These are phyloP conservation scores for Fallopia convolvulus DNA, from an alignment of 148 eudicot species.

Conservation along the genomic window DNA sequence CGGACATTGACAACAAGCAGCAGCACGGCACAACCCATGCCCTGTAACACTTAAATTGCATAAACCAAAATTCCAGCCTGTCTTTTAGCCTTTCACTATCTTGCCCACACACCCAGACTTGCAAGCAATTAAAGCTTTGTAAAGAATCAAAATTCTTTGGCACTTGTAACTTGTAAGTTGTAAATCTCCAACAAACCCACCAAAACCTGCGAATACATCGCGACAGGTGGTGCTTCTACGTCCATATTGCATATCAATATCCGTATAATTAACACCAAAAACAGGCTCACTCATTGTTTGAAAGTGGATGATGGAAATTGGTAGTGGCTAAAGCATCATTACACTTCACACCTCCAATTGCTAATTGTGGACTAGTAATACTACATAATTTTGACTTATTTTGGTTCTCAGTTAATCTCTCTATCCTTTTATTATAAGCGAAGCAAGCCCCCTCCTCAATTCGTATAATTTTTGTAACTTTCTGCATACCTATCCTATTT, in stretches of 20 bases:
- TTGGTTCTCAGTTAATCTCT: neutral
- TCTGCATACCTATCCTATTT: neutral
- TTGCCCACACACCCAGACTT: constrained; percentile 9
- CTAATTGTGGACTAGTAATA: neutral
- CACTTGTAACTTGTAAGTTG: constrained; percentile 8
- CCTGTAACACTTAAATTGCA: constrained; percentile 11
- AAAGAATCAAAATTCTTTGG: neutral
- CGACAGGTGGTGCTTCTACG: constrained; percentile 7
- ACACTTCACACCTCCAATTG: neutral
- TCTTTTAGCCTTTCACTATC: constrained; percentile 10
- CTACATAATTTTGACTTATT: neutral
- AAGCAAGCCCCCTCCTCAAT: neutral
- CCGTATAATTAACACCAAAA: neutral
- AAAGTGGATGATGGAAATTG: neutral
- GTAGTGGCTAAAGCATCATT: neutral
- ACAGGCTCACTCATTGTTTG: neutral
- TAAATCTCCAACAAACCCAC: constrained; percentile 5
- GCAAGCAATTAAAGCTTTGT: constrained; percentile 10
- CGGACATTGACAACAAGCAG: constrained; percentile 1
- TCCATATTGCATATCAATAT: constrained; percentile 5
- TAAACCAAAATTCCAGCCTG: constrained; percentile 11
- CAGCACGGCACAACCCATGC: constrained; percentile 2
- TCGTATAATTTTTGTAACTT: neutral
- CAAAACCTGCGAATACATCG: constrained; percentile 1
- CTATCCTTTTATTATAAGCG: neutral